Conservation (phyloP, 75 land plant genomes). For the Pinus albicaulis region DNA sequence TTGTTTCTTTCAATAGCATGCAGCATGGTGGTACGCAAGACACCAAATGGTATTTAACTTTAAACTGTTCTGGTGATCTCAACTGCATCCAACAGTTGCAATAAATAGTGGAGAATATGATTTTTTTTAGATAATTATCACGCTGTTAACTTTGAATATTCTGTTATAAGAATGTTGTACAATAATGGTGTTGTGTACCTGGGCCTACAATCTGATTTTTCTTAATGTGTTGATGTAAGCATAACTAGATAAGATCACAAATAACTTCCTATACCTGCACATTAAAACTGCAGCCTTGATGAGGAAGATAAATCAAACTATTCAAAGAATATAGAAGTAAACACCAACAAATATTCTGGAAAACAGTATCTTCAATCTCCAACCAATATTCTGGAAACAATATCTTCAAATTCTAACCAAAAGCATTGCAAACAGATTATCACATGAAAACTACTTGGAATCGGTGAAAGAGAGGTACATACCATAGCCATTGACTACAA, state of each 20-base stretch:
- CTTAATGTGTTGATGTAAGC: conserved; percentile 28
- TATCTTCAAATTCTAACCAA: not conserved
- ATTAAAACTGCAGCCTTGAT: not conserved
- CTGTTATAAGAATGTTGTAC: too few species aligned
- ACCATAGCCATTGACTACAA: conserved; percentile 40
- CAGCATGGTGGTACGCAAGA: too few species aligned
- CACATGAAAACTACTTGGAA: not conserved
- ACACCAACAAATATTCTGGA: not conserved
- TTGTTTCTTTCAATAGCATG: too few species aligned
- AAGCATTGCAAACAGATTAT: not conserved
- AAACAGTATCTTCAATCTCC: not conserved
- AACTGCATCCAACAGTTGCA: too few species aligned
- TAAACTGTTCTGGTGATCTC: too few species aligned
- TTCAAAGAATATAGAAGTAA: not conserved
- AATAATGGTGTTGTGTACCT: too few species aligned
- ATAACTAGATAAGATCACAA: conserved; percentile 36
- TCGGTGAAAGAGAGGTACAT: conserved; percentile 5
- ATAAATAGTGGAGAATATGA: too few species aligned
- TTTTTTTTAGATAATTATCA: too few species aligned
- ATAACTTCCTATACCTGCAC: conserved; percentile 30
- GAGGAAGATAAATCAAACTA: not conserved
- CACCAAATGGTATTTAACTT: too few species aligned
- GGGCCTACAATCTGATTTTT: conserved; percentile 5
- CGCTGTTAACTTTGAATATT: too few species aligned
- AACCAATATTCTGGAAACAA: not conserved